Evolutionary conservation across 1,284 basidiomycete genomes (phyloP), one percentile per base, ranked within the genome.

Genomic region (Clitocybe nebularis): DNA sequence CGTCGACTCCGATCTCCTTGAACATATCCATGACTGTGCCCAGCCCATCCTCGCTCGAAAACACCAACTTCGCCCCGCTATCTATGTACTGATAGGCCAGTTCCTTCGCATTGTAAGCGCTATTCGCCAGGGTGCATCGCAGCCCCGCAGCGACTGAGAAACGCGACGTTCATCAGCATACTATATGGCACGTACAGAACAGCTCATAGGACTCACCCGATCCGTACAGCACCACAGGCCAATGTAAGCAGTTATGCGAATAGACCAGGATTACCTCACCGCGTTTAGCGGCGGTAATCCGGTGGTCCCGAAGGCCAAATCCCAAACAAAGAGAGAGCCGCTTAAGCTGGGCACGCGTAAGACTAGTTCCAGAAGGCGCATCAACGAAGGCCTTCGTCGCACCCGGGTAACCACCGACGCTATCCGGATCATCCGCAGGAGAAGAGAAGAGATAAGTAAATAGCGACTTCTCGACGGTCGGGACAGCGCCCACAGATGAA

Each of bases 351-450:
- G 55, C 74, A 11, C 87, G 75, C 0, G 82, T 72, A 19, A 90
- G 49, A 1, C 68, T 67, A 0, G 70, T 63, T 0, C 77, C 82
- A 0, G 83, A 75, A 1, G 64, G 59, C 0, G 81, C 81, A 52
- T 91, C 87, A 41, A 89, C 71, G 58, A 80, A 87, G 0, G 84
- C 84, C 4, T 73, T 71, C 1, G 62, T 50, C 2, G 61, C 52
- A 0, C 57, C 69, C 0, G 69, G 65, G 49, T 65, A 74, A 10
- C 61, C 60, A 16, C 74, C 74, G 21, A 78, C 59, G 29, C 59
- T 52, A 8, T 52, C 48, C 2, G 67, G 60, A 9, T 53, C 46
- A 23, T 49, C 44, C 6, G 47, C 40, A 4, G 55, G 51, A 10
- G 57, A 52, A 26, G 58, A 54, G 44, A 82, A 70, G 16, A 82